Evolutionary conservation across 306 rosid genomes (phyloP).

Genomic region (Adenanthera pavonina): DNA sequence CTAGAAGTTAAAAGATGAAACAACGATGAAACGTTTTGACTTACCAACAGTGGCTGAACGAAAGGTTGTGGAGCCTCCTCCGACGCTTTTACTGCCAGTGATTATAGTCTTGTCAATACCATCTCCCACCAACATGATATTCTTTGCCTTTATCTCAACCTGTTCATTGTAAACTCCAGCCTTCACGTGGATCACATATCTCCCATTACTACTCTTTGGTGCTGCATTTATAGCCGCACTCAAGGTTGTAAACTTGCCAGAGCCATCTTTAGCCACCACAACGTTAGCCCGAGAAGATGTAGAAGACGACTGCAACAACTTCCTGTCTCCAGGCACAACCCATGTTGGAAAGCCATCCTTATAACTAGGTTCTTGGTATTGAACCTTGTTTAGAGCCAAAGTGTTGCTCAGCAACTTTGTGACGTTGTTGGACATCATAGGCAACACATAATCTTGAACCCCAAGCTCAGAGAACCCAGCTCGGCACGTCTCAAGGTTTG

Average conservation of each 20-base stretch:
- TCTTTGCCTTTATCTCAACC: constrained; percentile 57
- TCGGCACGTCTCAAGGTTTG: constrained; percentile 67
- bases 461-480: constrained; percentile 63
- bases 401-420: constrained; percentile 65
- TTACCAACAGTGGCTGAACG: constrained; percentile 85
- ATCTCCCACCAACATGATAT: constrained; percentile 78
- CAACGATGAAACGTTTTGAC: background rate
- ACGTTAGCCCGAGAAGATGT: background rate
- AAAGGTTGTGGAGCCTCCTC: constrained; percentile 82
- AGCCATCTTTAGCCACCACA: background rate
- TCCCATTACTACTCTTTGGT: constrained; percentile 40
- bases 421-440: constrained; percentile 66
- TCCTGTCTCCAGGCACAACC: constrained; percentile 71
- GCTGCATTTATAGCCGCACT: background rate
- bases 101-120: constrained; percentile 76
- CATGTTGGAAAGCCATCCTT: constrained; percentile 68
- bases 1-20: background rate
- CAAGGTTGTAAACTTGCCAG: background rate
- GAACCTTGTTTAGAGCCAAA: constrained; percentile 61
- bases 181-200: constrained; percentile 77
- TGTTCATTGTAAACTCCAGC: constrained; percentile 73
- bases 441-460: constrained; percentile 45
- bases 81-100: constrained; percentile 86
- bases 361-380: constrained; percentile 31
- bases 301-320: constrained; percentile 47